These are phyloP conservation scores for Microsporum canis DNA, from an alignment of 2,329 filamentous ascomycete genomes.

Conservation along the genomic window DNA sequence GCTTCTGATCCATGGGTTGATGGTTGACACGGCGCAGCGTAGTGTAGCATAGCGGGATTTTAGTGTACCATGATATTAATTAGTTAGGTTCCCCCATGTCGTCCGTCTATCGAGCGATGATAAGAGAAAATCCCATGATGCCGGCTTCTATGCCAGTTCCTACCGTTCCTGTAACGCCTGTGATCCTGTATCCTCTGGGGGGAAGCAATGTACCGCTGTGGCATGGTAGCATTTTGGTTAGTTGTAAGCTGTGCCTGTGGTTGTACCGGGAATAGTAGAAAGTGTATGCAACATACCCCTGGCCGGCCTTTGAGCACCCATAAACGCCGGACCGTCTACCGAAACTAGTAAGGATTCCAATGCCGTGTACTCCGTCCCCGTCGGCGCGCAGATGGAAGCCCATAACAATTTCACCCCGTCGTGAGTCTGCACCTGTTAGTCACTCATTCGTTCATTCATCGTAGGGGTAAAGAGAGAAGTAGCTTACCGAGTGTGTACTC, in stretches of 20 bases:
- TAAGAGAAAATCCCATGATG: constrained; percentile 75
- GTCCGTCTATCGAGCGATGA: constrained; percentile 52
- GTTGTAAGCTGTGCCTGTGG: neutral
- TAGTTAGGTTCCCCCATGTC: neutral
- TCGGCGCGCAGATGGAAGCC: constrained; percentile 62
- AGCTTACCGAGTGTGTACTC: constrained; percentile 64
- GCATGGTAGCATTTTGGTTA: neutral
- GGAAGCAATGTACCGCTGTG: constrained; percentile 74
- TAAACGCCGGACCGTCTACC: constrained; percentile 78
- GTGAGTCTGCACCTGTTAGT: constrained; percentile 49
- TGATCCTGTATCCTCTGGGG: constrained; percentile 77
- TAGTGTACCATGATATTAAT: neutral
- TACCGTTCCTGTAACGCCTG: constrained; percentile 73
- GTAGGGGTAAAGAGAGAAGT: constrained; percentile 18
- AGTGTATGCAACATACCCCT: constrained; percentile 53
- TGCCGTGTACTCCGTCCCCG: constrained; percentile 72
- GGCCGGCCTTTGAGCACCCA: constrained; percentile 69
- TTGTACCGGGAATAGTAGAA: neutral
- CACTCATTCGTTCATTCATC: neutral
- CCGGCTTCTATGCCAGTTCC: constrained; percentile 70
- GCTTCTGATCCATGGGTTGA: neutral
- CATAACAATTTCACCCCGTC: constrained; percentile 72
- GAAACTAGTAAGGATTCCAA: constrained; percentile 79
- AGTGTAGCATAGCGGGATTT: neutral
- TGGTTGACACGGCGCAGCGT: neutral